Evolutionary conservation across 1,139 yeast species (phyloP), one percentile per base, ranked within the genome.

Genomic region (Yamadazyma kanchanaburiensis): DNA sequence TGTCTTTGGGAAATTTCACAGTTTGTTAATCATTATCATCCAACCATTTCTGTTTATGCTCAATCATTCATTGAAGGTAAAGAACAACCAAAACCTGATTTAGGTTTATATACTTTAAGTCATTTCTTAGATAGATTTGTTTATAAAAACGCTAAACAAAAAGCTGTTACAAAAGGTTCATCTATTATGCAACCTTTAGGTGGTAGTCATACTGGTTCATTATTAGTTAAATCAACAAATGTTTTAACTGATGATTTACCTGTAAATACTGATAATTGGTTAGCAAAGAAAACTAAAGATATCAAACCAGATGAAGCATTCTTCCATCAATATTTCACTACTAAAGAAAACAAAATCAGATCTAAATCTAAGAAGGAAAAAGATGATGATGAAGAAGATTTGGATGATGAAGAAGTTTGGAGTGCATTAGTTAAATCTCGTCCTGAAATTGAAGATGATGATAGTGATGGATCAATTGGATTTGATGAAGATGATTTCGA

Each of bases 141-240:
- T 22, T 91, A 91, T 64, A 83, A 86, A 60, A 88, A 88, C 53
- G 88, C 96, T 31, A 87, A 86, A 61, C 83, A 79, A 49, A 85
- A 82, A 58, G 69, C 80, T 14, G 43, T 45, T 25, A 65, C 81
- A 21, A 81, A 85, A 53, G 97, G 97, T 49, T 69, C 83, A 3
- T 86, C 96, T 28, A 89, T 91, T 54, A 94, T 94, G 97, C 98
- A 91, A 66, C 97, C 98, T 29, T 69, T 94, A 41, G 94, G 96
- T 28, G 97, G 97, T 36, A 75, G 81, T 1, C 87, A 82, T 39
- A 80, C 88, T n/a, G 87, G 85, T 6, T 65, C 80, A 1, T 64
- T 85, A 35, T 71, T 88, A 42, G 88, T 88, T 10, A 80, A 72
- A 44, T 76, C 87, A 15, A 75, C 86, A 3, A 77, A 74, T 46